Conservation (phyloP, 371 early-diverging fungal genomes). For the Blakeslea trispora region DNA sequence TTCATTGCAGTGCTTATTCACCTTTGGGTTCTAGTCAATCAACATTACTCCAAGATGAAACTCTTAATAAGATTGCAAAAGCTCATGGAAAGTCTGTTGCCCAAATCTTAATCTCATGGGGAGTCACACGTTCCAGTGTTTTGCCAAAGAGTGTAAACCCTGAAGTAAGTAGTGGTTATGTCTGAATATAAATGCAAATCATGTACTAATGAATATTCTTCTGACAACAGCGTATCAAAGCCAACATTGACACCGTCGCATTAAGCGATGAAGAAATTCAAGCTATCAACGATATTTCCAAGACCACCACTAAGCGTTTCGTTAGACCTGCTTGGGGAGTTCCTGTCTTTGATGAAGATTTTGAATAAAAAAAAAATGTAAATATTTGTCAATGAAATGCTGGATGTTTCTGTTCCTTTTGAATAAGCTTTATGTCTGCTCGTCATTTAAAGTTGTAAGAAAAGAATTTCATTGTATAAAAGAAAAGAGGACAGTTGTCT, state of each 20-base stretch:
- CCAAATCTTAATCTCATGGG: slow-evolving; percentile 81
- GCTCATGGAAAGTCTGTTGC: slow-evolving; percentile 65
- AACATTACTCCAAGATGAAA: slow-evolving; percentile 44
- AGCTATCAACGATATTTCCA: slow-evolving; percentile 43
- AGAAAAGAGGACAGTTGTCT: too few species aligned
- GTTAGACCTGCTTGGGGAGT: slow-evolving; percentile 43
- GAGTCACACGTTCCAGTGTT: slow-evolving; percentile 58
- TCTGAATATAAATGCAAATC: background rate
- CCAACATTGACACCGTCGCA: slow-evolving; percentile 44
- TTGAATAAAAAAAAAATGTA: slow-evolving; percentile 7
- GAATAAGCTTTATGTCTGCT: too few species aligned
- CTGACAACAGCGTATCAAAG: slow-evolving; percentile 37
- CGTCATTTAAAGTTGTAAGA: too few species aligned
- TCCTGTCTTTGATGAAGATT: slow-evolving; percentile 44
- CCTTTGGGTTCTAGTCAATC: slow-evolving; percentile 66
- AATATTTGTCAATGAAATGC: too few species aligned
- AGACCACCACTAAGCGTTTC: slow-evolving; percentile 35
- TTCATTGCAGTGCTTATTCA: slow-evolving; percentile 71
- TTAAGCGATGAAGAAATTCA: slow-evolving; percentile 42
- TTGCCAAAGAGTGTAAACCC: slow-evolving; percentile 58
- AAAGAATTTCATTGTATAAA: too few species aligned
- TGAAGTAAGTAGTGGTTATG: slow-evolving; percentile 33
- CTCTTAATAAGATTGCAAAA: slow-evolving; percentile 62
- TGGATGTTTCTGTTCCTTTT: too few species aligned
- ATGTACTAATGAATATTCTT: background rate